Conservation (phyloP, 768 basidiomycete genomes). For the Holtermanniella nyarrowii region DNA sequence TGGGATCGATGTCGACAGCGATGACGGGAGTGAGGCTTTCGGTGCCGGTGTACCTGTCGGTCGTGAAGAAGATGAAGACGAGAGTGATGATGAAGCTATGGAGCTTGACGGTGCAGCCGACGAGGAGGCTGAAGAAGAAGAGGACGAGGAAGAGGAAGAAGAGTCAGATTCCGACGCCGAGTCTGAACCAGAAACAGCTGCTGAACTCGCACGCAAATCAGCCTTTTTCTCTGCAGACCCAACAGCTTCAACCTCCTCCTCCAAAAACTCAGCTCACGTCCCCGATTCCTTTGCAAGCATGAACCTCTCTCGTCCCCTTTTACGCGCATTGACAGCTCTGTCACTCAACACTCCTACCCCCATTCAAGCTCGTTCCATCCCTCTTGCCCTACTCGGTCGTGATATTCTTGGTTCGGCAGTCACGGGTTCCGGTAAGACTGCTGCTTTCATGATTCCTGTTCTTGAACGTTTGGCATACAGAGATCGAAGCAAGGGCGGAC, state of each 20-base stretch:
- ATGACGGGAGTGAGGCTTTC: constrained; percentile 25
- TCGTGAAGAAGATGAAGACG: constrained; percentile 15
- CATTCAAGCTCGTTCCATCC: constrained; percentile 88
- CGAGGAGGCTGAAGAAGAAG: constrained; percentile 42
- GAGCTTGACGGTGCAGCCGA: constrained; percentile 42
- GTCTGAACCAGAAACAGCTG: constrained; percentile 43
- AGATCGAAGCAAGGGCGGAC: constrained; percentile 71
- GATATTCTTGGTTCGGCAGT: constrained; percentile 93
- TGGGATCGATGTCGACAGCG: constrained; percentile 25
- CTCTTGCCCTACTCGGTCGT: constrained; percentile 84
- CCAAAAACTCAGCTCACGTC: too few relatives aligned
- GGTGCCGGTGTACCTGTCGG: constrained; percentile 7
- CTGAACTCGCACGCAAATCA: constrained; percentile 60
- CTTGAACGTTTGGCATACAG: constrained; percentile 84
- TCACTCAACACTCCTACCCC: constrained; percentile 78
- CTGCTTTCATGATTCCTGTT: constrained; percentile 90
- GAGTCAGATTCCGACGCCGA: constrained; percentile 27
- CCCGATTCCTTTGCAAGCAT: constrained; percentile 68
- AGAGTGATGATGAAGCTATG: constrained; percentile 12
- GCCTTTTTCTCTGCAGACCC: constrained; percentile 67
- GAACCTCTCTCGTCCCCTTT: constrained; percentile 88
- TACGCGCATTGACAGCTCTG: constrained; percentile 77
- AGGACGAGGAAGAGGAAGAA: constrained; percentile 41
- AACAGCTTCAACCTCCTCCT: constrained; percentile 43
- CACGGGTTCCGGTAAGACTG: constrained; percentile 97